Base-by-base conservation (phyloP, 352 stramenopile species). In the Phytophthora hibernalis region DNA sequence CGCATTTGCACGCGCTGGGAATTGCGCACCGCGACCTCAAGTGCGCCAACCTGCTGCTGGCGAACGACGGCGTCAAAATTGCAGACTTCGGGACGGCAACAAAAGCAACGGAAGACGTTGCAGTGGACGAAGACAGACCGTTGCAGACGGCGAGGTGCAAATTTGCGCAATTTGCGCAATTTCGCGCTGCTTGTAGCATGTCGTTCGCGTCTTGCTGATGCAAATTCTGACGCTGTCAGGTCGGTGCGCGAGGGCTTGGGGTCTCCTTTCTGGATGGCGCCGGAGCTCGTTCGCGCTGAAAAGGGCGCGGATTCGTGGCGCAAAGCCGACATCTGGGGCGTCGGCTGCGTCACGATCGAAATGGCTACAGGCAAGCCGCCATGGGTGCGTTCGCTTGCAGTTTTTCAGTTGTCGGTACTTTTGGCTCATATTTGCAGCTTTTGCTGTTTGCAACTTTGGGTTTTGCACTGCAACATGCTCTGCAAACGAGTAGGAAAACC, bases 191-290 rank as follows among this genome's bases (percentile, higher is more conserved):
- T 51, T 28, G 18, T 22, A 16, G 11, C 26, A 31, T 31, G 9
- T 31, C 26, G 5, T 31, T 31, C 7, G 28, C 28, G 28, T 33
- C 28, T 38, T 47, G 21, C 10, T 45, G 16, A 28, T 65, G 16
- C 22, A 44, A 15, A 15, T 45, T 37, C 5, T 31, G 5, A 50
- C 18, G 44, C 15, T 4, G 56, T 18, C 37, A 92, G 82, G 45
- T 93, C 85, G 0, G 82, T 90, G 20, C 76, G 82, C 21, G 81
- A 93, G 54, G 83, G 85, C 12, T 61, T 92, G n/a, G 90, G 97
- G 0, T 98, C 89, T 15, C 92, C 95, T n/a, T 97, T 96, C 61
- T 98, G 92, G 92, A 98, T 98, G 94, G 93, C 96, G 7, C 96
- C 96, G 0, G 96, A 99, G 80, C 83, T 98, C n/a, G 90, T 98